phyloP scores from a whole-genome alignment of 192 early-diverging fungal genomes.

The Chytriomyces confervae region DNA sequence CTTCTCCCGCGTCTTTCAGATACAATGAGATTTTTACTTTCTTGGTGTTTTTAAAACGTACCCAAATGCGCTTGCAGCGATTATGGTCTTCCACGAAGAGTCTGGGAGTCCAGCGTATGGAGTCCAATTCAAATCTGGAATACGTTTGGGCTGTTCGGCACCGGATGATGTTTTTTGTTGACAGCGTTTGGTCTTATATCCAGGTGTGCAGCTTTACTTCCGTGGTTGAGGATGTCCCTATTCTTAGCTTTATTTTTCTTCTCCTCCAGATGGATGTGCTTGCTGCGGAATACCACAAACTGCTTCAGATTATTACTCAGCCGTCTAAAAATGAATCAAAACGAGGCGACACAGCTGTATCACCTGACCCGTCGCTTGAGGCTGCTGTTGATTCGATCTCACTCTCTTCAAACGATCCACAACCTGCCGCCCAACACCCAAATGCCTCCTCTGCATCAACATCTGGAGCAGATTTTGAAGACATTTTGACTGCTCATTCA shows the following conservation, averaged over 20 bases:
- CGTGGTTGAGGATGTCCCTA: background rate
- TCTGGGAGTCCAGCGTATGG: slow-evolving; percentile 38
- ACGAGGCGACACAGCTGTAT: no score
- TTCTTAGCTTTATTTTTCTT: background rate
- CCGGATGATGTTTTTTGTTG: slow-evolving; percentile 72
- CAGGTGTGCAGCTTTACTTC: slow-evolving; percentile 56
- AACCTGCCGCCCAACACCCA: no score
- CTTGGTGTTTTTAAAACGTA: slow-evolving; percentile 60
- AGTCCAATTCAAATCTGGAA: slow-evolving; percentile 5
- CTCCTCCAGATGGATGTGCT: slow-evolving; percentile 45
- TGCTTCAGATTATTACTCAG: slow-evolving; percentile 2
- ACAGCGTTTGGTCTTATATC: slow-evolving; percentile 73
- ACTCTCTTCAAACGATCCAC: no score
- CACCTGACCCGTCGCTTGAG: no score
- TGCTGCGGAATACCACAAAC: slow-evolving; percentile 34
- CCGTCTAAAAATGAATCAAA: background rate
- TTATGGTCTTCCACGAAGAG: slow-evolving; percentile 39
- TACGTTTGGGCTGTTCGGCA: slow-evolving; percentile 59
- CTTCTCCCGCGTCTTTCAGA: slow-evolving; percentile 11
- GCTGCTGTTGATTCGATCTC: no score
- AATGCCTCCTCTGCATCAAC: background rate
- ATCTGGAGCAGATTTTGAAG: slow-evolving; percentile 38
- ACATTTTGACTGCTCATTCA: slow-evolving; percentile 34
- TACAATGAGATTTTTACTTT: slow-evolving; percentile 71
- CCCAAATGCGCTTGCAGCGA: slow-evolving; percentile 60